phyloP scores from a whole-genome alignment of 2,329 filamentous ascomycete species.

The Alternaria atra region DNA sequence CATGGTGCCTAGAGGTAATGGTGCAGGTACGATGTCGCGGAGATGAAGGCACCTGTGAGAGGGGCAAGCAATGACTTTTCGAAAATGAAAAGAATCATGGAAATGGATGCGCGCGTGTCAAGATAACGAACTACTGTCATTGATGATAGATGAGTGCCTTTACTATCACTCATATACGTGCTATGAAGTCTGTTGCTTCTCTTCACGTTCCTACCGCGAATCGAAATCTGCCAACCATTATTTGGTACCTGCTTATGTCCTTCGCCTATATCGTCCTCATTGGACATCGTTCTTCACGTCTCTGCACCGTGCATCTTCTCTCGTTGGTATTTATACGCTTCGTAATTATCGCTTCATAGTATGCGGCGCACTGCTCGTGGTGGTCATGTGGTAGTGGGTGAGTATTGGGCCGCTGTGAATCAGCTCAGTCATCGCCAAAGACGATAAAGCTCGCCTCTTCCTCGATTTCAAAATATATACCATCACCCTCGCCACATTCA shows the following conservation, averaged over 20 bases:
- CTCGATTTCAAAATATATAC: conserved; percentile 26
- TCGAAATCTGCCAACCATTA: background rate
- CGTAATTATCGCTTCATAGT: background rate
- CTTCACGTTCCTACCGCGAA: background rate
- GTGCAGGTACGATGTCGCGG: background rate
- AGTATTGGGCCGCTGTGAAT: background rate
- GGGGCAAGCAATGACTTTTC: background rate
- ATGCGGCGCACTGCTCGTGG: background rate
- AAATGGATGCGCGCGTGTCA: background rate
- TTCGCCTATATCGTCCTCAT: background rate
- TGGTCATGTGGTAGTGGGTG: background rate
- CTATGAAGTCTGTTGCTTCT: background rate
- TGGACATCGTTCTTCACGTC: background rate
- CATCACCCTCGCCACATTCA: conserved; percentile 21
- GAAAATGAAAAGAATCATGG: background rate
- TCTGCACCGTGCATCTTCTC: background rate
- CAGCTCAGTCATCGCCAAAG: conserved; percentile 31
- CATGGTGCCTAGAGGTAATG: background rate
- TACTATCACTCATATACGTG: background rate
- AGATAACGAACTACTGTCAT: background rate
- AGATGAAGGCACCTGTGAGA: background rate
- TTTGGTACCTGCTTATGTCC: background rate
- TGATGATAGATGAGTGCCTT: background rate
- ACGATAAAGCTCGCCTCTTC: conserved; percentile 34
- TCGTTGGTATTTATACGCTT: background rate